phyloP scores from a whole-genome alignment of 1,284 basidiomycete species.

The Cystobasidiaceae sp. region DNA sequence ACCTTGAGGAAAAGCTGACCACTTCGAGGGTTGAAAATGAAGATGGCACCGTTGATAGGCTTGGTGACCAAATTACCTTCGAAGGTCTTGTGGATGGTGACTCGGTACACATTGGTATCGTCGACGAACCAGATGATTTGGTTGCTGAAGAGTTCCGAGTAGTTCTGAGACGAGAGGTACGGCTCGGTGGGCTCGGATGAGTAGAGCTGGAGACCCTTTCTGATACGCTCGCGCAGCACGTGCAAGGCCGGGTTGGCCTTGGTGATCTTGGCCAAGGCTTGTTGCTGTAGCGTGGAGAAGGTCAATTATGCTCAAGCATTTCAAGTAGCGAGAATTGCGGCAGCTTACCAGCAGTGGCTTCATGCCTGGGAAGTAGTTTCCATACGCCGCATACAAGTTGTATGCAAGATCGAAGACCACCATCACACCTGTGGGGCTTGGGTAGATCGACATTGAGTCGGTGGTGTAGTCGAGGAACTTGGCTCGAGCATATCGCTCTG shows the following conservation, averaged over 20 bases:
- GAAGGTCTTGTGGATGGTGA: conserved; percentile 99
- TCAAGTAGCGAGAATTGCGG: too few species aligned
- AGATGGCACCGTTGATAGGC: conserved; percentile 98
- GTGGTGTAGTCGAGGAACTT: conserved; percentile 92
- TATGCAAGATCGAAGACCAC: conserved; percentile 98
- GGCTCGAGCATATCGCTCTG: conserved; percentile 92
- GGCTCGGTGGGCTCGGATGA: conserved; percentile 99
- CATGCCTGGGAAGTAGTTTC: conserved; percentile 94
- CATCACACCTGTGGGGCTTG: conserved; percentile 95
- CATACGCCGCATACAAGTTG: conserved; percentile 98
- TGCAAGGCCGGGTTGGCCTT: conserved; percentile 98
- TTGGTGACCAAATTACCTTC: conserved; percentile 98
- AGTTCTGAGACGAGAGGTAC: conserved; percentile 84
- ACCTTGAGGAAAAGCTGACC: conserved; percentile 96
- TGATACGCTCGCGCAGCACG: conserved; percentile 94
- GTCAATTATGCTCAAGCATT: too few species aligned
- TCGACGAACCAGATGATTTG: conserved; percentile 99
- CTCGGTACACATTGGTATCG: conserved; percentile 98
- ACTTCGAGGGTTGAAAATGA: conserved; percentile 98
- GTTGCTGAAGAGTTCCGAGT: conserved; percentile 57
- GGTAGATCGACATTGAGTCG: conserved; percentile 68
- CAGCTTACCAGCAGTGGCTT: conserved; percentile 22
- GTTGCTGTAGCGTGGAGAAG: too few species aligned
- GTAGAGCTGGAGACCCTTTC: conserved; percentile 96
- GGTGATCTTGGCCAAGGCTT: conserved; percentile 99